Evolutionary conservation across 2,329 filamentous ascomycete genomes (phyloP).

Genomic region (Colletotrichum zoysiae): DNA sequence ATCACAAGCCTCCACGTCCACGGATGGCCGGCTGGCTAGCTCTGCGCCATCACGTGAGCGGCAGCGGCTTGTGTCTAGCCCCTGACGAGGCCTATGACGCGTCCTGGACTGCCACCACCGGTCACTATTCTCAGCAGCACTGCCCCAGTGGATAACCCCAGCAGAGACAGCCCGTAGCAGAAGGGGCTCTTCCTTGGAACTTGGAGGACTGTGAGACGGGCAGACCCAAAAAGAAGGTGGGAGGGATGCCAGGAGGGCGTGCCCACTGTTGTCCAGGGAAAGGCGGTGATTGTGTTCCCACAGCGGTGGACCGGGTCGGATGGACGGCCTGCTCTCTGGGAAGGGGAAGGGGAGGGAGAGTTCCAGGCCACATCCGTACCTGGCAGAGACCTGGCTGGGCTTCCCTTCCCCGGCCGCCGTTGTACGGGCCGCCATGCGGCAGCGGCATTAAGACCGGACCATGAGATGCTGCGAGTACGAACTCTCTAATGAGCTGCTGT

Average conservation of each 20-base stretch:
- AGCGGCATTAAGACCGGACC: slow-evolving; percentile 35
- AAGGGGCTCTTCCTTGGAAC: slow-evolving; percentile 14
- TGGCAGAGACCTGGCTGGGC: not conserved
- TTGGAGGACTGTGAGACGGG: not conserved
- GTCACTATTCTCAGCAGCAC: slow-evolving; percentile 21
- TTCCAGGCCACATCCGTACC: slow-evolving; percentile 20
- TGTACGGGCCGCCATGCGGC: slow-evolving; percentile 35
- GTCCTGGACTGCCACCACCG: slow-evolving; percentile 33
- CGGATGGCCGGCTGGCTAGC: not conserved
- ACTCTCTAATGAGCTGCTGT: slow-evolving; percentile 24
- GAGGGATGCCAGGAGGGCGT: not conserved
- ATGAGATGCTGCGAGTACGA: slow-evolving; percentile 31
- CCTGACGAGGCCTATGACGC: slow-evolving; percentile 40
- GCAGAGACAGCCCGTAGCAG: not conserved
- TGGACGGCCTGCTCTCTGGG: slow-evolving; percentile 7
- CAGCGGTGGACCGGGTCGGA: slow-evolving; percentile 25
- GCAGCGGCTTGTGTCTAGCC: slow-evolving; percentile 20
- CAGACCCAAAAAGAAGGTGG: not conserved
- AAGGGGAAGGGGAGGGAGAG: not conserved
- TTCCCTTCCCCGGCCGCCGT: not conserved
- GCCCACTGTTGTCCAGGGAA: not conserved
- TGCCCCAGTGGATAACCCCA: slow-evolving; percentile 28
- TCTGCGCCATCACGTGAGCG: not conserved
- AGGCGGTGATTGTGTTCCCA: slow-evolving; percentile 32
- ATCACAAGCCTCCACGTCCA: no score